A percentile compares a stretch with the other conserved stretches of the same genome.
phyloP scores from a whole-genome alignment of 352 stramenopile species.

The Hyaloperonospora arabidopsidis region DNA sequence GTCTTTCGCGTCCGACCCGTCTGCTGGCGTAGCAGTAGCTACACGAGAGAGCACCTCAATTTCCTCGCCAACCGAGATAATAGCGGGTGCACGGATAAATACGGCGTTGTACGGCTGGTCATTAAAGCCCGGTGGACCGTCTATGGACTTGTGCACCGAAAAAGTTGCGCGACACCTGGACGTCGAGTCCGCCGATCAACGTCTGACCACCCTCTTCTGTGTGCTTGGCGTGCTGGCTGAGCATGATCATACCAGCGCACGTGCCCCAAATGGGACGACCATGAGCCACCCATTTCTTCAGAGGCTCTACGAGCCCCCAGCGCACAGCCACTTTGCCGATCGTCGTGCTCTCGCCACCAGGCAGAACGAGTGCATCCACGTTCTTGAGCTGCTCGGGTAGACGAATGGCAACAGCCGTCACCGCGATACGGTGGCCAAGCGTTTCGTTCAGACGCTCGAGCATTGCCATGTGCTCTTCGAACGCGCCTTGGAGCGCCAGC shows the following conservation, averaged over 20 bases:
- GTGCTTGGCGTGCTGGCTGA: constrained; percentile 75
- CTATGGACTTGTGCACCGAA: constrained; percentile 91
- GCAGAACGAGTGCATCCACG: constrained; percentile 90
- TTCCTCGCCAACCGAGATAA: constrained; percentile 84
- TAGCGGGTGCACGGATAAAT: constrained; percentile 95
- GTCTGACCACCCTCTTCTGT: constrained; percentile 87
- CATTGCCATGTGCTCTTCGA: constrained; percentile 87
- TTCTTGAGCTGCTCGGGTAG: constrained; percentile 68
- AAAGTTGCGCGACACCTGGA: constrained; percentile 95
- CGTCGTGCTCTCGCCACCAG: constrained; percentile 92
- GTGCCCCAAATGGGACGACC: constrained; percentile 91
- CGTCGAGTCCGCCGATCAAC: constrained; percentile 92
- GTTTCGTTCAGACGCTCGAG: constrained; percentile 41
- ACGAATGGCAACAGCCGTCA: constrained; percentile 65
- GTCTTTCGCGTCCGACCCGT: constrained; percentile 69
- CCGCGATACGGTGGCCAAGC: constrained; percentile 26
- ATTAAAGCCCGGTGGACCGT: constrained; percentile 49
- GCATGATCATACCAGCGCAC: constrained; percentile 96
- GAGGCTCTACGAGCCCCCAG: constrained; percentile 67
- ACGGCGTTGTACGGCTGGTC: constrained; percentile 86
- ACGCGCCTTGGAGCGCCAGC: constrained; percentile 86
- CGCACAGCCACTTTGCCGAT: constrained; percentile 89
- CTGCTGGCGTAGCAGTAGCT: constrained; percentile 52
- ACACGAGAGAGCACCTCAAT: constrained; percentile 90
- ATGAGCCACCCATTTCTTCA: constrained; percentile 70